Evolutionary conservation across 371 early-diverging fungal genomes (phyloP), one percentile per base, ranked within the genome.

Genomic region (Thermomucor indicae-seudaticae): DNA sequence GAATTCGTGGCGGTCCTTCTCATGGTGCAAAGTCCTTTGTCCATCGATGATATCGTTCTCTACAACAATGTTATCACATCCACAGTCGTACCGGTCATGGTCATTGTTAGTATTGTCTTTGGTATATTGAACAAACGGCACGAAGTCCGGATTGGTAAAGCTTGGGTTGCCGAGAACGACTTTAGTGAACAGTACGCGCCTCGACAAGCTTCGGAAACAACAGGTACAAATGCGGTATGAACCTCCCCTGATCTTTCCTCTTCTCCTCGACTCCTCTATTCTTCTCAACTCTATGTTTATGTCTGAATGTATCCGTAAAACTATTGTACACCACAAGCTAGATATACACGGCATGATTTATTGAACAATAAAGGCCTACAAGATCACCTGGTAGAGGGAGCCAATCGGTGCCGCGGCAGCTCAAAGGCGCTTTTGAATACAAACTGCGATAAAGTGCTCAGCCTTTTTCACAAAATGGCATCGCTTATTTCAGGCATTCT

Each of bases 1-100:
- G 72, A 75, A 57, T 67, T 72, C 39, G 43, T 62, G 4, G 54
- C 64, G 27, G 60, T 57, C 46, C 52, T 75, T 14, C 38, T 64
- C 5, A 63, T 75, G 63, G 65, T 72, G 28, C 37, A 72, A 51
- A 62, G 60, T 37, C 48, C 49, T 1, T 41, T 75, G 11, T 50
- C 53, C 16, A 30, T 72, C 27, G 70, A 72, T 32, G 55, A 65
- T 4, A 49, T 75, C 19, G 57, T 70, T 3, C 40, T 59, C 22
- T 56, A 56, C 55, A 63, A 63, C 31, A 61, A 67, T 31, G 57
- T 67, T 32, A 59, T 75, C 20, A 47, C 54, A 17, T 40, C 39
- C 10, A 34, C 25, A 10, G 34, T 63, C 5, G 20, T 55, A 6
- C 34, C 39, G 8, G 41, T 63, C 16, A 55, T 57, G 41, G 55